Conservation (phyloP, 257 asterid genomes). For the Lycium ferocissimum region DNA sequence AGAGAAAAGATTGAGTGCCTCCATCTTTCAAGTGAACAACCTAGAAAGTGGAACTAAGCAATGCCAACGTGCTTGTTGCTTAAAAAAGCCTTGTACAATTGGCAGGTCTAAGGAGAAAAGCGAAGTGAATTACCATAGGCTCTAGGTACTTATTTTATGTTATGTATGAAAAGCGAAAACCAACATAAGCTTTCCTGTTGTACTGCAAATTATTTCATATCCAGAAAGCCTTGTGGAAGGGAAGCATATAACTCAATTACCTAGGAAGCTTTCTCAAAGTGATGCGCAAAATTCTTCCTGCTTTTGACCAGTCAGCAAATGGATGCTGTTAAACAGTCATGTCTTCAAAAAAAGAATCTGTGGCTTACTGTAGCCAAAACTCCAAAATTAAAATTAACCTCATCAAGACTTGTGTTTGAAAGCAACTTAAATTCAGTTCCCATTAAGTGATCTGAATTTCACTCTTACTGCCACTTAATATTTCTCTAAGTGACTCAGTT, state of each 20-base stretch:
- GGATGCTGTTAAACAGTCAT: neutral
- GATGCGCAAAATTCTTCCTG: neutral
- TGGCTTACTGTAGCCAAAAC: slow-evolving; percentile 8
- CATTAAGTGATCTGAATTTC: neutral
- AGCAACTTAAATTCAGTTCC: neutral
- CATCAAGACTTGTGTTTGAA: neutral
- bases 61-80: neutral
- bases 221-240: neutral
- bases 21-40: slow-evolving; percentile 7
- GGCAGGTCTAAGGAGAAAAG: slow-evolving; percentile 7
- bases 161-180: slow-evolving; percentile 6
- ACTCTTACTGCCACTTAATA: neutral
- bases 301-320: neutral
- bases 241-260: slow-evolving; percentile 19
- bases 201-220: slow-evolving; percentile 15
- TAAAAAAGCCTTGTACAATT: neutral
- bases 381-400: slow-evolving; percentile 6
- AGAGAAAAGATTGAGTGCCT: neutral
- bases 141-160: neutral
- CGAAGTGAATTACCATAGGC: neutral
- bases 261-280: slow-evolving; percentile 17
- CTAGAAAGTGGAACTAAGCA: neutral
- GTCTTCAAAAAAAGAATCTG: neutral
- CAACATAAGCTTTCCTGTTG: neutral
- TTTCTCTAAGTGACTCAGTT: neutral